Evolutionary conservation across 352 stramenopile genomes (phyloP).

Genomic region (Phytophthora tentaculata): DNA sequence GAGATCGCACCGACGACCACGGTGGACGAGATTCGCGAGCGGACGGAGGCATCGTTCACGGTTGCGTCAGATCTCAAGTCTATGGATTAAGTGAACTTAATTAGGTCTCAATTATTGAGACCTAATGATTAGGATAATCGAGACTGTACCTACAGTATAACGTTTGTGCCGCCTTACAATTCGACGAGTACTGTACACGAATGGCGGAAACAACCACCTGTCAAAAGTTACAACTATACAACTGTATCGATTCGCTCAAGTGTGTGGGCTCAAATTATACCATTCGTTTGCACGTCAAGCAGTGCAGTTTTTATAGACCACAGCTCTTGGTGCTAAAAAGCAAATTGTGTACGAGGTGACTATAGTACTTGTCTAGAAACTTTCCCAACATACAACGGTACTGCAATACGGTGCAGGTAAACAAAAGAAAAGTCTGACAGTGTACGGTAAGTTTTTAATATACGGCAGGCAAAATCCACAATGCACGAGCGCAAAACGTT

Average conservation of each 20-base stretch:
- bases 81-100: conserved; percentile 59
- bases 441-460: too few species aligned
- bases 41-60: conserved; percentile 83
- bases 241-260: not conserved
- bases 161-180: not conserved
- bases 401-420: not conserved
- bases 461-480: not conserved
- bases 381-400: not conserved
- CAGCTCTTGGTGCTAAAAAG: not conserved
- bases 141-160: too few species aligned
- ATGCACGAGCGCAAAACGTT: not conserved
- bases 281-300: not conserved
- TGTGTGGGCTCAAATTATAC: not conserved
- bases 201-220: not conserved
- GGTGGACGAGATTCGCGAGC: conserved; percentile 79
- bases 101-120: too few species aligned
- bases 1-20: conserved; percentile 89
- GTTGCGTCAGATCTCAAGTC: conserved; percentile 62
- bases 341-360: too few species aligned
- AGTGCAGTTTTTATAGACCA: not conserved
- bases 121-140: too few species aligned
- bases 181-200: not conserved
- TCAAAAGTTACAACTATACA: not conserved
- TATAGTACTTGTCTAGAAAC: not conserved
- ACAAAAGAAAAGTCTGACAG: not conserved